Percentiles rank a stretch among this genome's conserved stretches.
Evolutionary conservation across 805 yeast genomes (phyloP).

Genomic region (Suhomyces emberorum): DNA sequence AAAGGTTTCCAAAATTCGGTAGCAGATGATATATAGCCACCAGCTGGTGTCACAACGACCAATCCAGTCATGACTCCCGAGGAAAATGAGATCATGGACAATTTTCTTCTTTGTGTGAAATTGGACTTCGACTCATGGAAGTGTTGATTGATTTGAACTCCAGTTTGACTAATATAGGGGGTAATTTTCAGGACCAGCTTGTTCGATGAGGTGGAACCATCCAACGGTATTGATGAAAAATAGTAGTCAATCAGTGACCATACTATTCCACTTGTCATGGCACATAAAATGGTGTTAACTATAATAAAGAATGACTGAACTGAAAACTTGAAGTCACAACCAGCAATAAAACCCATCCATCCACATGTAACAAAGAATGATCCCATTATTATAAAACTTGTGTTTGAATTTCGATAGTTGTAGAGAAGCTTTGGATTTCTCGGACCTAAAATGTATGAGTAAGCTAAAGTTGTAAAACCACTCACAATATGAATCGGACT

Average conservation of each 20-base stretch:
- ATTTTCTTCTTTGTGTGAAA: conserved; percentile 20
- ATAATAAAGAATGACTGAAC: conserved; percentile 28
- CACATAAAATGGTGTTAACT: conserved; percentile 32
- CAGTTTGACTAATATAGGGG: conserved; percentile 13
- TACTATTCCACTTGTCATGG: conserved; percentile 31
- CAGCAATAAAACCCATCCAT: conserved; percentile 43
- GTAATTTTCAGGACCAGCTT: background rate
- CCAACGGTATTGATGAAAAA: conserved; percentile 38
- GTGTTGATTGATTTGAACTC: conserved; percentile 15
- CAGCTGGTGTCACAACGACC: conserved; percentile 43
- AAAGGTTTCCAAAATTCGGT: conserved; percentile 39
- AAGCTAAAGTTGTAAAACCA: conserved; percentile 44
- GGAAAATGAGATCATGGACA: conserved; percentile 38
- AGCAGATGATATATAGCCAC: conserved; percentile 36
- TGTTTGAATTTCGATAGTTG: conserved; percentile 36
- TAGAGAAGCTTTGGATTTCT: conserved; percentile 36
- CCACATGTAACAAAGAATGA: conserved; percentile 31
- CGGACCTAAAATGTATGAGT: conserved; percentile 42
- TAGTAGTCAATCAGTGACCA: conserved; percentile 40
- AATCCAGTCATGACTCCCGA: conserved; percentile 42
- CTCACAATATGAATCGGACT: conserved; percentile 43
- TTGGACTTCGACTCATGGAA: conserved; percentile 16
- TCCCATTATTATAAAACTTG: conserved; percentile 33
- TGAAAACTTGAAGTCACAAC: conserved; percentile 42
- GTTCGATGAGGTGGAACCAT: conserved; percentile 12